These are phyloP conservation scores for Candida sp. DNA, from an alignment of 1,139 yeast genomes.

Conservation along the genomic window DNA sequence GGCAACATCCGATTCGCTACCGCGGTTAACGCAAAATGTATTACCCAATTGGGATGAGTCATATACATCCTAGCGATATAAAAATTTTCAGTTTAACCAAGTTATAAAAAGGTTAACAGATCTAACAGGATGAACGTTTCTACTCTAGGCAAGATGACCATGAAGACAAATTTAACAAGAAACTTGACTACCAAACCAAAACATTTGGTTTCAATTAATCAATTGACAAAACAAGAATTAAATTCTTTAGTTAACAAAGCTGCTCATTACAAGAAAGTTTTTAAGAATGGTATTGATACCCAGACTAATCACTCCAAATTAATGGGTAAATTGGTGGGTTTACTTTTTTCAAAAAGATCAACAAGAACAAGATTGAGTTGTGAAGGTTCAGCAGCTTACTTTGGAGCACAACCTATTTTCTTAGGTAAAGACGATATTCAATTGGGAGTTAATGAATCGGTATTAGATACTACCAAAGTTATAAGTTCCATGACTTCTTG, in stretches of 20 bases:
- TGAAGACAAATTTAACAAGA: not conserved
- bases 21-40: no score
- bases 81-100: constrained; percentile 1
- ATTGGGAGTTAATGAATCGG: constrained; percentile 88
- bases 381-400: constrained; percentile 91
- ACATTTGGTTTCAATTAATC: constrained; percentile 78
- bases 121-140: not conserved
- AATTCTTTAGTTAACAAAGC: constrained; percentile 67
- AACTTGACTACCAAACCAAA: constrained; percentile 35
- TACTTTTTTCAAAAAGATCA: constrained; percentile 85
- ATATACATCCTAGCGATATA: not conserved
- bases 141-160: constrained; percentile 1
- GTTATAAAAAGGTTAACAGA: constrained; percentile 1
- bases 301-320: constrained; percentile 53
- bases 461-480: constrained; percentile 84
- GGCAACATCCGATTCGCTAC: constrained; percentile 5
- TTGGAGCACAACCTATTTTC: constrained; percentile 97
- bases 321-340: constrained; percentile 77
- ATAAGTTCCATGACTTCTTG: constrained; percentile 95
- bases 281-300: constrained; percentile 50
- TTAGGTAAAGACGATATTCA: constrained; percentile 96
- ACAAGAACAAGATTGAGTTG: constrained; percentile 93
- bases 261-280: constrained; percentile 51
- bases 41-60: constrained; percentile 10
- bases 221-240: constrained; percentile 69